Base-by-base conservation (phyloP, 73 alveolate species). In the Paramecium biaurelia region DNA sequence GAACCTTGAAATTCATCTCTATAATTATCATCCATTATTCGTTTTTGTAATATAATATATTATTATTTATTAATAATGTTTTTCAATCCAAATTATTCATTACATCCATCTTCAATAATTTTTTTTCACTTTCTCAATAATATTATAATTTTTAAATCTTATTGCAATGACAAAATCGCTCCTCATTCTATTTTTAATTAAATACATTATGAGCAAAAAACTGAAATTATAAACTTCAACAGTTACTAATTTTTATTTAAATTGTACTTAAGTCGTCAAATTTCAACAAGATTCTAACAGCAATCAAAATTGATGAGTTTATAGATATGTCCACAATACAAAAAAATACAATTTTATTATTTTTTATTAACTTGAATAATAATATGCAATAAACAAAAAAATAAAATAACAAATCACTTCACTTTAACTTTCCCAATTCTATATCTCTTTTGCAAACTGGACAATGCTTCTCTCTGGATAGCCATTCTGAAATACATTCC, bases 401-500 rank as follows among this genome's bases (percentile, higher is more conserved):
- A n/a, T n/a, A 18, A 53, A 53, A 53, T 53, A 53, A 53, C 18
- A 53, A 21, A 53, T 53, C 68, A 28, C 2, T 53, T 53, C 68
- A 53, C 34, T 18, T 53, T 4, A 53, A 14, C 5, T n/a, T 53
- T 53, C 68, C 34, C 14, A 53, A 84, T 84, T 84, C 76, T 7
- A 85, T 95, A 26, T 57, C 86, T 86, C 70, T 76, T 41, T 94
- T 57, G 84, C 95, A 92, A 32, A 86, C 92, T 15, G 96, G 96
- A 34, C 96, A 92, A 59, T 59, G 76, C n/a, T 59, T 70, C 1
- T 67, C 42, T 37, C 74, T 57, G 9, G 45, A 49, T 76, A 93
- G 24, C 96, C 96, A 93, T 38, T 70, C 47, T 41, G 63, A 59
- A 15, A 92, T 92, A 37, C 96, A 93, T 26, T 93, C 94, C 42